Evolutionary conservation across 2,329 filamentous ascomycete species (phyloP), one percentile per base, ranked within the genome.

Genomic region (Lachnellula subtilissima): DNA sequence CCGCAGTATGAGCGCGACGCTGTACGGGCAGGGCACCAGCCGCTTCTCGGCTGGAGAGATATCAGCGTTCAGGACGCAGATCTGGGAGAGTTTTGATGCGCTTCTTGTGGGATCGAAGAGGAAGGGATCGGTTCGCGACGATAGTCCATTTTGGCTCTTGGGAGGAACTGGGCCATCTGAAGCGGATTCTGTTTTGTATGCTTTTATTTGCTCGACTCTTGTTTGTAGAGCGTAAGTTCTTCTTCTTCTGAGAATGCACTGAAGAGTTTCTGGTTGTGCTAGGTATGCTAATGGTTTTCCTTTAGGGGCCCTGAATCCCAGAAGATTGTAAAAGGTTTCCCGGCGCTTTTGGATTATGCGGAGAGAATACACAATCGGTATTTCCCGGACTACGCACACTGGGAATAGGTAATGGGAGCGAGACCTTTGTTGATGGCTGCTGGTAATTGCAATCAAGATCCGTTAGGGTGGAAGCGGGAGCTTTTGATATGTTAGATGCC

Each of bases 1-100:
- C 61, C 74, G 78, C 17, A 71, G 67, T 15, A 71, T 70, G 9
- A 65, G 67, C 1, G 65, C 69, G 2, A 78, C 71, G n/a, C 67
- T 86, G 1, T 65, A 82, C 45, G 79, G 79, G 0, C 84, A 86
- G 63, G 83, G 84, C 1, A 78, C 78, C 0, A 73, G 76, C 0
- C 75, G 80, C 0, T 79, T 79, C 61, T 73, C 74, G 0, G 66
- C 69, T 2, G 76, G 78, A 0, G 83, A 87, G 68, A 74, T 81
- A 4, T 60, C 56, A 1, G 49, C 32, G 0, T 73, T 81, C 37
- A 74, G 75, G 47, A 57, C 54, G 1, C 79, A 86, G 61, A 75
- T 80, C 7, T 87, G 82, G 83, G 72, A 75, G 52, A 71, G 64
- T n/a, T 48, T 86, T 12, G 73, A 77, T 40, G 75, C 66, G 0